Evolutionary conservation across 139 green algal genomes (phyloP).

Genomic region (Haematococcus sp.): DNA sequence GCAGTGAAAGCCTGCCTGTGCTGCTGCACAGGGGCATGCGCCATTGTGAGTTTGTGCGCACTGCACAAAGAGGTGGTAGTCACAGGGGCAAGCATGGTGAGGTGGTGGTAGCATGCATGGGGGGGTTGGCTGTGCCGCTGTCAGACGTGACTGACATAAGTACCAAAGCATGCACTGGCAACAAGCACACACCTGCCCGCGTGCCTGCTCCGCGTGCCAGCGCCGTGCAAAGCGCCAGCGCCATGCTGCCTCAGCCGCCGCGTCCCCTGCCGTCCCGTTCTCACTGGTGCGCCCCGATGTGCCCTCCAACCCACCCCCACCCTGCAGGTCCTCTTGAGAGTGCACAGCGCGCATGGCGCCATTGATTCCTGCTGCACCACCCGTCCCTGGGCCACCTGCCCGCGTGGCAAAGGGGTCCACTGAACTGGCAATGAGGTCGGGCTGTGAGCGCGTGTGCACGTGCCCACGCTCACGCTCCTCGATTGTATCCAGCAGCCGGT

Average conservation of each 20-base stretch:
- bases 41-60: not conserved
- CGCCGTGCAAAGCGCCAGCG: conserved; percentile 50
- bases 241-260: conserved; percentile 38
- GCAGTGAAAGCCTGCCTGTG: not conserved
- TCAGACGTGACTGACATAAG: too few relatives aligned
- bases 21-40: not conserved
- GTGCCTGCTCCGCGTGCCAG: conserved; percentile 52
- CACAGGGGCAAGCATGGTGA: too few relatives aligned
- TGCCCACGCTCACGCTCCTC: conserved; percentile 7
- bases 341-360: not conserved
- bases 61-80: too few relatives aligned
- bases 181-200: not conserved
- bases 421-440: not conserved
- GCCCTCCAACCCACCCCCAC: not conserved
- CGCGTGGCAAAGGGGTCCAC: too few relatives aligned
- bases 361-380: not conserved
- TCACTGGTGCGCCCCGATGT: not conserved
- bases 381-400: too few relatives aligned
- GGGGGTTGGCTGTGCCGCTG: too few relatives aligned
- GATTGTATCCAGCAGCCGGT: conserved; percentile 21
- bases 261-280: conserved; percentile 17
- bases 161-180: too few relatives aligned
- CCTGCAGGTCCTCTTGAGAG: conserved; percentile 1
- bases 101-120: too few relatives aligned
- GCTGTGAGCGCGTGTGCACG: not conserved